Conservation (phyloP, 306 rosid species). For the Medicago lupulina region DNA sequence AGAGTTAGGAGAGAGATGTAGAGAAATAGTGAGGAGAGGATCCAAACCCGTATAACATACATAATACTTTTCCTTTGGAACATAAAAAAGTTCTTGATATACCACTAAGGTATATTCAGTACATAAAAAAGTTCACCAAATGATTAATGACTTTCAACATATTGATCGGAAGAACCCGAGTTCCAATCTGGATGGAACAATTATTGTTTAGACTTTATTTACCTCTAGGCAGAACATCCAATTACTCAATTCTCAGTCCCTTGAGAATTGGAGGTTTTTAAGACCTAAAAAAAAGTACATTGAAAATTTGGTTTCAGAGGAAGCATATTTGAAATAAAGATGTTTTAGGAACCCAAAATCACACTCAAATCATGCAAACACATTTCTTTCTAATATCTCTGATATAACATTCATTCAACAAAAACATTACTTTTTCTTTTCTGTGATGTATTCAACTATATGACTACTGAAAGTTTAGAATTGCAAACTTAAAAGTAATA, state of each 20-base stretch:
- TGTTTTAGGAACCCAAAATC: not conserved
- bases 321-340: not conserved
- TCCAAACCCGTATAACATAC: not conserved
- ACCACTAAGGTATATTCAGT: not conserved
- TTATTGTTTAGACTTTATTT: too few species aligned
- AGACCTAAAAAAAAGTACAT: not conserved
- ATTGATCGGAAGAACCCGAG: too few species aligned
- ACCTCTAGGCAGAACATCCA: too few species aligned
- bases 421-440: not conserved
- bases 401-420: constrained; percentile 25
- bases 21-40: too few species aligned
- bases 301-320: not conserved
- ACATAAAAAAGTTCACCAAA: not conserved
- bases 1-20: too few species aligned
- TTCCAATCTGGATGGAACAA: too few species aligned
- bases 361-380: constrained; percentile 8
- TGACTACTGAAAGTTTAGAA: constrained; percentile 14
- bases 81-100: not conserved
- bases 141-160: too few species aligned
- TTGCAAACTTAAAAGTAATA: not conserved
- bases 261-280: too few species aligned
- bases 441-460: constrained; percentile 22
- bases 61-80: not conserved
- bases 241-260: too few species aligned
- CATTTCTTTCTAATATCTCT: constrained; percentile 19